phyloP scores from a whole-genome alignment of 2,329 filamentous ascomycete genomes.

The Leptoxyphium fumago region DNA sequence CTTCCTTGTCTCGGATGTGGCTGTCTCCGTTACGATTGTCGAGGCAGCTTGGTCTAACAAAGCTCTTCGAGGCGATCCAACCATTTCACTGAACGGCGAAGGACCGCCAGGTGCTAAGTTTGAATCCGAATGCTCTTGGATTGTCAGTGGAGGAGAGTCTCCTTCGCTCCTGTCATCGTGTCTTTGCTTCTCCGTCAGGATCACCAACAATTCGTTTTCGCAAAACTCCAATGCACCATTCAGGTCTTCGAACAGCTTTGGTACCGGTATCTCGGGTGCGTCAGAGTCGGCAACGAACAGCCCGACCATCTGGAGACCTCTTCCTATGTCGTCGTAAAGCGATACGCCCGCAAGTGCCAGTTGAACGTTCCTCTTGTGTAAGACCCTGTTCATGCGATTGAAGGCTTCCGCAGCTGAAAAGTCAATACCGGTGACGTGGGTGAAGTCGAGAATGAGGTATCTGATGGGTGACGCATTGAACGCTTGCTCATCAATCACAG shows the following conservation, averaged over 20 bases:
- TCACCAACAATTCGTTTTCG: slow-evolving; percentile 76
- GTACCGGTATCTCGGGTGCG: slow-evolving; percentile 38
- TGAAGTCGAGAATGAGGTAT: slow-evolving; percentile 78
- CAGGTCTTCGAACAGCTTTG: slow-evolving; percentile 65
- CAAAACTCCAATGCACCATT: slow-evolving; percentile 90
- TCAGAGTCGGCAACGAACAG: slow-evolving; percentile 59
- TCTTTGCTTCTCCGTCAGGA: slow-evolving; percentile 21
- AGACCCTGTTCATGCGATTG: slow-evolving; percentile 73
- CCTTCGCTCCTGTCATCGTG: slow-evolving; percentile 25
- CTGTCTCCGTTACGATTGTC: slow-evolving; percentile 50
- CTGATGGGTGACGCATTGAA: slow-evolving; percentile 69
- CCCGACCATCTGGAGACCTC: slow-evolving; percentile 68
- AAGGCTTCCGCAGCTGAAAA: slow-evolving; percentile 96
- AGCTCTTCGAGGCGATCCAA: slow-evolving; percentile 65
- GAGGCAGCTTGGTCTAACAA: slow-evolving; percentile 68
- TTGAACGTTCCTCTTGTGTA: slow-evolving; percentile 61
- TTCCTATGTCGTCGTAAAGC: slow-evolving; percentile 58
- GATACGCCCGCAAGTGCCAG: slow-evolving; percentile 75
- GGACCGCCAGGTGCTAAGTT: not conserved
- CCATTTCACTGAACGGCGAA: slow-evolving; percentile 12
- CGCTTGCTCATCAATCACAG: slow-evolving; percentile 65
- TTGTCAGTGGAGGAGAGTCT: slow-evolving; percentile 30
- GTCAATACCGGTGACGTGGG: slow-evolving; percentile 80
- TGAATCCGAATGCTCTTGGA: slow-evolving; percentile 8
- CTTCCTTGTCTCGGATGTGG: slow-evolving; percentile 36